These are phyloP conservation scores for Fabrea salina DNA, from an alignment of 169 alveolate genomes.

Conservation along the genomic window DNA sequence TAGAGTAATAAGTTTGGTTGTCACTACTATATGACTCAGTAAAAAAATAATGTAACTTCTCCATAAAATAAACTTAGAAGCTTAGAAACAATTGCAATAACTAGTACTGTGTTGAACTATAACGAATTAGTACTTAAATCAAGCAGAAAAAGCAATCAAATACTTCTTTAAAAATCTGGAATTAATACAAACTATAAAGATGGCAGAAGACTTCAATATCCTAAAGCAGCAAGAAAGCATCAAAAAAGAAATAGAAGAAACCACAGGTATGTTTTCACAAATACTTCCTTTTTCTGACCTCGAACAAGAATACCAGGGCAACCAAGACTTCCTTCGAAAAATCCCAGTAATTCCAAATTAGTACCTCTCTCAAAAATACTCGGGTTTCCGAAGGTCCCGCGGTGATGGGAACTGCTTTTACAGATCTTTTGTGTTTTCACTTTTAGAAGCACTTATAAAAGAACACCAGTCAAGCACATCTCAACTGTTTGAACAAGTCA, in stretches of 20 bases:
- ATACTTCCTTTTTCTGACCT: not conserved
- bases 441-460: conserved; percentile 2
- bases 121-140: too few species aligned
- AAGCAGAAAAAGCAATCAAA: too few species aligned
- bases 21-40: too few species aligned
- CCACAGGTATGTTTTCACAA: not conserved
- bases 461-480: not conserved
- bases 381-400: conserved; percentile 17
- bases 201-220: not conserved
- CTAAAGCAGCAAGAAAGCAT: conserved; percentile 10
- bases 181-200: too few species aligned
- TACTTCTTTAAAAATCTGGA: too few species aligned
- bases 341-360: not conserved
- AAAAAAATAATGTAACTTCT: too few species aligned
- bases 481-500: not conserved
- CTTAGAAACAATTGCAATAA: too few species aligned
- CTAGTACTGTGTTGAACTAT: too few species aligned
- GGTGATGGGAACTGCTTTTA: conserved; percentile 40
- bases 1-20: too few species aligned
- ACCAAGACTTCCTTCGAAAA: conserved; percentile 1
- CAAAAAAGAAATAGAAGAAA: conserved; percentile 7
- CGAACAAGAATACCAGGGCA: conserved; percentile 3
- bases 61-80: too few species aligned
- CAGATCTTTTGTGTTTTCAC: conserved; percentile 7
- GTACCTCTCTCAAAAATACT: not conserved